Evolutionary conservation across 2,329 filamentous ascomycete species (phyloP).

Genomic region (Sclerotinia nivalis): DNA sequence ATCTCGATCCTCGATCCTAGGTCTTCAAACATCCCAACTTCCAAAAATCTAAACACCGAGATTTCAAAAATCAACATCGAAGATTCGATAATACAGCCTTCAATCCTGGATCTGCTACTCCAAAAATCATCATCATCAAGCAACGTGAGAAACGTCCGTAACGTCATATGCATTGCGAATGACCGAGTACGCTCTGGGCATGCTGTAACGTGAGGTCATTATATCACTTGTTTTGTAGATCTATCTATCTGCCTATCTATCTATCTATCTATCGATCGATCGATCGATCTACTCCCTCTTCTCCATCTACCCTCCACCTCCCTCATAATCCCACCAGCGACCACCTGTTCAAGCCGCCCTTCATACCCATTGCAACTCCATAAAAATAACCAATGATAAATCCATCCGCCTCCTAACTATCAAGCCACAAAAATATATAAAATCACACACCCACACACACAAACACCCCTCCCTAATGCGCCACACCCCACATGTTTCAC

Average conservation of each 20-base stretch:
- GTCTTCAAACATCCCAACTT: not conserved
- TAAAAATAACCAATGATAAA: not conserved
- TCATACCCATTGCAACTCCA: too few species aligned
- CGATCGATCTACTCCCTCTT: not conserved
- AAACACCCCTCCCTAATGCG: not conserved
- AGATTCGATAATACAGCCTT: too few species aligned
- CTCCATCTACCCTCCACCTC: not conserved
- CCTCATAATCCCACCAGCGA: not conserved
- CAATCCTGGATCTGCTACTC: not conserved
- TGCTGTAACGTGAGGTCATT: not conserved
- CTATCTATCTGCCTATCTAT: not conserved
- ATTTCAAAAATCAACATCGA: too few species aligned
- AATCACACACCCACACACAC: not conserved
- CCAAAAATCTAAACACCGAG: too few species aligned
- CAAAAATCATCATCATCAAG: not conserved
- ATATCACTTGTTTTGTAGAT: not conserved
- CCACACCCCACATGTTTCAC: conserved; percentile 4
- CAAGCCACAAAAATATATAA: not conserved
- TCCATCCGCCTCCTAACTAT: not conserved
- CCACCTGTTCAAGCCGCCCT: not conserved
- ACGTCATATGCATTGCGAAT: not conserved
- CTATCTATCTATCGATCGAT: too few species aligned
- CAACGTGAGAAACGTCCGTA: not conserved
- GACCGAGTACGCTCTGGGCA: not conserved
- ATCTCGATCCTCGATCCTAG: not conserved